Base-by-base conservation (phyloP, 1,139 yeast genomes). In the Nakaseomyces sp. region DNA sequence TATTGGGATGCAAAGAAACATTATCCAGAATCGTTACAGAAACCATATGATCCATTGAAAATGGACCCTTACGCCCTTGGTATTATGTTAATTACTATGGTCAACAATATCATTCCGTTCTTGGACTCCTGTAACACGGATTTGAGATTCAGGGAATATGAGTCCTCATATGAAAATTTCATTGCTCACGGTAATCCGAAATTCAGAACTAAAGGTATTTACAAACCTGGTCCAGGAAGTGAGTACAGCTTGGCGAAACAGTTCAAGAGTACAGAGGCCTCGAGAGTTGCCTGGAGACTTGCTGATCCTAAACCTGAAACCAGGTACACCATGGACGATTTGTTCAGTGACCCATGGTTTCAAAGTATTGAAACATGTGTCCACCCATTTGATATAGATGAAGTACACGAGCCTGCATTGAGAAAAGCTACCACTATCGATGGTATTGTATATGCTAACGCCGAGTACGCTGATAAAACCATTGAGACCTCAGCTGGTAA, bases 51-150 rank as follows among this genome's bases (percentile, higher is more conserved):
- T 55, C 83, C 87, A 2, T 77, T 78, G 55, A 72, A 73, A 50
- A 77, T 81, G 74, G 93, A 83, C 63, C 64, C 70, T 56, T 83
- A 88, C 85, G 80, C 85, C 1, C 63, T 83, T 31, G 93, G 93
- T 17, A 72, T 82, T 69, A 53, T 70, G 18, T 63, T 83, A 38
- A 81, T 79, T 57, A 77, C 81, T 40, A 60, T 82, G 19, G 71
- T 78, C 1, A 76, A 77, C 57, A 72, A 77, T 26, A 74, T 72
- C 12, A 73, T 77, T 0, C 91, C 91, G 1, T 83, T 83, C 58
- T 67, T 66, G 46, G 69, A 68, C 41, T 76, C 88, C 1, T 57
- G 69, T 41, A 64, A 57, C 19, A 60, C 65, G 26, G 88, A 81
- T 59, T 66, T 70, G 43, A 71, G 72, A 16, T 83, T 65, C 58